Conservation (phyloP, 179 eudicot genomes). For the Nepenthes alata region DNA sequence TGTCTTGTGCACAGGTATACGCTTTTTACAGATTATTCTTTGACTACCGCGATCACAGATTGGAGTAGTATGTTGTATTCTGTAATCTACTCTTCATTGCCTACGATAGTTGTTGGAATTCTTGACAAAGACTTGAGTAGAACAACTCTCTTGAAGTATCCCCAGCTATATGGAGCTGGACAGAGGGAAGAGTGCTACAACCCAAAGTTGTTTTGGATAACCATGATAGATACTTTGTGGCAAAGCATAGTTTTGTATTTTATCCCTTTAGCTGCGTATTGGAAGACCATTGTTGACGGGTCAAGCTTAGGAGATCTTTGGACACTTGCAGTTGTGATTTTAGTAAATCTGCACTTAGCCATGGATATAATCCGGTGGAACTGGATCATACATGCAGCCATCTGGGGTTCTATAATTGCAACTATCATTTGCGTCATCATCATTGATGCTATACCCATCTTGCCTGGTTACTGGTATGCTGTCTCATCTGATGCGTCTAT, state of each 20-base stretch:
- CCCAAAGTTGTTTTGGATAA: slow-evolving; percentile 68
- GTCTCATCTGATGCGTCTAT: not conserved
- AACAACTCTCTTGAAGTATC: slow-evolving; percentile 55
- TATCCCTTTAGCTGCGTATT: slow-evolving; percentile 58
- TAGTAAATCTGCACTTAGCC: slow-evolving; percentile 77
- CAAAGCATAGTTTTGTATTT: slow-evolving; percentile 74
- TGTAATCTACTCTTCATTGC: slow-evolving; percentile 66
- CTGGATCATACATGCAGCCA: slow-evolving; percentile 67
- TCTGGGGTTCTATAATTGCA: slow-evolving; percentile 87
- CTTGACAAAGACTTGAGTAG: slow-evolving; percentile 90
- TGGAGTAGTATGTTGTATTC: slow-evolving; percentile 96
- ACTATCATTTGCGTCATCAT: slow-evolving; percentile 66
- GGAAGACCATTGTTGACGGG: slow-evolving; percentile 49
- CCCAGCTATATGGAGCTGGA: slow-evolving; percentile 76
- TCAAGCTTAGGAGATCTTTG: slow-evolving; percentile 90
- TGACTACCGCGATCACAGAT: slow-evolving; percentile 83
- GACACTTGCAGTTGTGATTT: slow-evolving; percentile 68
- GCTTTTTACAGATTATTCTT: slow-evolving; percentile 57
- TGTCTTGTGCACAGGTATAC: slow-evolving; percentile 49
- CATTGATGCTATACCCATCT: slow-evolving; percentile 51
- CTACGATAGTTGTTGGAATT: slow-evolving; percentile 71
- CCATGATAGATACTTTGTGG: slow-evolving; percentile 80
- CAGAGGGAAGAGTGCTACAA: slow-evolving; percentile 78
- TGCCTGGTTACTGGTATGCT: slow-evolving; percentile 86
- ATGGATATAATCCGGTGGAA: slow-evolving; percentile 92